A percentile compares a stretch with the other conserved stretches of the same genome.
Conservation (phyloP, 75 land plant genomes). For the Picea glauca region DNA sequence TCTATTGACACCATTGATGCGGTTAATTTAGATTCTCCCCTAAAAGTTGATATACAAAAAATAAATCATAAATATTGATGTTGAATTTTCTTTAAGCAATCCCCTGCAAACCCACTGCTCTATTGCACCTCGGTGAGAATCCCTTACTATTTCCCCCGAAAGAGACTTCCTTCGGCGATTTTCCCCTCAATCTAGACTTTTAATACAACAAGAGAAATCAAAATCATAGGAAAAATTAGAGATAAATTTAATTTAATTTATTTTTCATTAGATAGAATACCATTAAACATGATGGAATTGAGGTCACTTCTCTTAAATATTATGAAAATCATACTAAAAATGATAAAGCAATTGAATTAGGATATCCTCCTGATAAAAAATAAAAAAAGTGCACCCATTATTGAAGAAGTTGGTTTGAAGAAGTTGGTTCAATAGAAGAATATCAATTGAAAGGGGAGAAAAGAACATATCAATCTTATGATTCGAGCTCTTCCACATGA, state of each 20-base stretch:
- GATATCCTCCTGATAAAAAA: not conserved
- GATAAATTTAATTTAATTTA: not conserved
- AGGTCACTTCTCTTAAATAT: not conserved
- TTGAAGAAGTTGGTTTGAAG: not conserved
- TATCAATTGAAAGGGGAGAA: not conserved
- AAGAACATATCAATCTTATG: not conserved
- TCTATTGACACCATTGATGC: not conserved
- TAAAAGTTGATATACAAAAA: not conserved
- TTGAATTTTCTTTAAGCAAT: not conserved
- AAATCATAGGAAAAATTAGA: not conserved
- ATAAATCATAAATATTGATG: not conserved
- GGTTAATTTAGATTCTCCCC: not conserved
- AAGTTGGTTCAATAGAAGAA: not conserved
- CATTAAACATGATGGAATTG: not conserved
- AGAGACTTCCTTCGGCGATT: too few relatives aligned
- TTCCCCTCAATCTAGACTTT: too few relatives aligned
- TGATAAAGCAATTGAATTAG: not conserved
- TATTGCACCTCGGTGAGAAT: too few relatives aligned
- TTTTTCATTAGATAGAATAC: not conserved
- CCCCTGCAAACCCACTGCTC: too few relatives aligned
- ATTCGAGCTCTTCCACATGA: constrained; percentile 4
- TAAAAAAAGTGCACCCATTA: not conserved
- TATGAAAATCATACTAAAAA: not conserved
- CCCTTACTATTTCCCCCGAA: too few relatives aligned
- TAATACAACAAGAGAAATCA: not conserved